phyloP scores from a whole-genome alignment of 2,329 filamentous ascomycete species.

The Colletotrichum shisoi region DNA sequence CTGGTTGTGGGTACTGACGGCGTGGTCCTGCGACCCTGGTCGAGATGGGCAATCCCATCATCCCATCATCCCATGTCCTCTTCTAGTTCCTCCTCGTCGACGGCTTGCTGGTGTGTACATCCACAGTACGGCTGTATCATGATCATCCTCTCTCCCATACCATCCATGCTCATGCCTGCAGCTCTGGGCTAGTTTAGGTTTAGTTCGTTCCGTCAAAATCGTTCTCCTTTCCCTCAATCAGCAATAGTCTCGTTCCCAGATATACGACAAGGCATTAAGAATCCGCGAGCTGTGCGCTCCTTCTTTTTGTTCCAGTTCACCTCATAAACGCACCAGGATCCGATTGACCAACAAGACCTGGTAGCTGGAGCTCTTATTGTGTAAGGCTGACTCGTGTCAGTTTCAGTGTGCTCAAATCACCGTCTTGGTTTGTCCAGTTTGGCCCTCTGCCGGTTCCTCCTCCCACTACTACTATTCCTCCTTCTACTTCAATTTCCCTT shows the following conservation, averaged over 20 bases:
- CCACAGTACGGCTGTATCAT: constrained; percentile 38
- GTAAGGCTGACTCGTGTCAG: constrained; percentile 45
- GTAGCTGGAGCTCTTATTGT: constrained; percentile 40
- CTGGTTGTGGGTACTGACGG: constrained; percentile 36
- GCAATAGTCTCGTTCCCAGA: constrained; percentile 45
- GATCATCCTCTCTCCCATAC: constrained; percentile 45
- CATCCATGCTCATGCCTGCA: constrained; percentile 51
- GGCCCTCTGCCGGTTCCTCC: constrained; percentile 42
- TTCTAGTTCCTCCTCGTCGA: constrained; percentile 26
- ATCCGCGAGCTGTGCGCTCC: constrained; percentile 43
- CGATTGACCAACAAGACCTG: constrained; percentile 37
- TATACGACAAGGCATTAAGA: constrained; percentile 48
- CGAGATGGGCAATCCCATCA: constrained; percentile 19
- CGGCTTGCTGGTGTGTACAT: neutral
- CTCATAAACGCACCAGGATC: constrained; percentile 40
- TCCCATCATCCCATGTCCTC: constrained; percentile 25
- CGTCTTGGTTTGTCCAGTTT: constrained; percentile 42
- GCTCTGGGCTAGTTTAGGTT: constrained; percentile 50
- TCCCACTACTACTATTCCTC: neutral
- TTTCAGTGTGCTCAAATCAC: constrained; percentile 42
- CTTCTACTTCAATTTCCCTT: constrained; percentile 30
- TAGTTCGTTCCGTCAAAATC: constrained; percentile 50
- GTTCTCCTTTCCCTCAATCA: constrained; percentile 46
- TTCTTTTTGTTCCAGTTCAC: constrained; percentile 42
- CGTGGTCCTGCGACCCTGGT: constrained; percentile 36